Evolutionary conservation across 805 yeast species (phyloP), one percentile per base, ranked within the genome.

Genomic region (Pichia deserticola): DNA sequence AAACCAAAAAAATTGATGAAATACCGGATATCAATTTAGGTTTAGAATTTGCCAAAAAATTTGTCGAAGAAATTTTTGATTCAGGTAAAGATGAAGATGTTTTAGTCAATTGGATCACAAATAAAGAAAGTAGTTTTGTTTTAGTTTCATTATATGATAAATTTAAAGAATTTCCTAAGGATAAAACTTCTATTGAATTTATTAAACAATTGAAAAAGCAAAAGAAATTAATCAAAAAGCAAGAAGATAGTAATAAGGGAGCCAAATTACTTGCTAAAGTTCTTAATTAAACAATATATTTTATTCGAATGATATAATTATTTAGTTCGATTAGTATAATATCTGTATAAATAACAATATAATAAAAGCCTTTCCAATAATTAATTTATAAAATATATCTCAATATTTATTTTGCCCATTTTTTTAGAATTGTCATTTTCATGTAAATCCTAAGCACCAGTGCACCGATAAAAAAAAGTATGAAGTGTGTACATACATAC

Each of bases 81-180:
- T 77, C 76, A 45, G 78, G 82, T 36, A 76, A 84, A 15, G 73
- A 75, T 53, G 74, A 72, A 34, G 74, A 77, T 48, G 63, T 65
- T 28, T 67, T 87, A 36, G 69, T 68, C 36, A 72, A 69, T 51
- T 92, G 97, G 97, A 77, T 84, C 42, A 44, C 51, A 4, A 78
- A 78, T 53, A 73, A 76, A 38, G 77, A 79, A 40, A 87, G 93
- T 39, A 80, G 95, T 15, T 92, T 92, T 62, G 86, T 88, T 15
- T 72, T 90, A 48, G 90, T 88, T 45, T 79, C 96, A 0, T 68
- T 89, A n/a, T 77, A 74, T 57, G 97, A 92, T 68, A 76, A 76
- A 32, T 72, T 85, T 59, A 68, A 71, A 45, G 72, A 71, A 4
- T 62, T 67, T 42, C 60, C 67, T 29, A 61, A 67, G 45, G 68